Evolutionary conservation across 2,329 filamentous ascomycete genomes (phyloP).

Genomic region (Fusarium xyrophilum): DNA sequence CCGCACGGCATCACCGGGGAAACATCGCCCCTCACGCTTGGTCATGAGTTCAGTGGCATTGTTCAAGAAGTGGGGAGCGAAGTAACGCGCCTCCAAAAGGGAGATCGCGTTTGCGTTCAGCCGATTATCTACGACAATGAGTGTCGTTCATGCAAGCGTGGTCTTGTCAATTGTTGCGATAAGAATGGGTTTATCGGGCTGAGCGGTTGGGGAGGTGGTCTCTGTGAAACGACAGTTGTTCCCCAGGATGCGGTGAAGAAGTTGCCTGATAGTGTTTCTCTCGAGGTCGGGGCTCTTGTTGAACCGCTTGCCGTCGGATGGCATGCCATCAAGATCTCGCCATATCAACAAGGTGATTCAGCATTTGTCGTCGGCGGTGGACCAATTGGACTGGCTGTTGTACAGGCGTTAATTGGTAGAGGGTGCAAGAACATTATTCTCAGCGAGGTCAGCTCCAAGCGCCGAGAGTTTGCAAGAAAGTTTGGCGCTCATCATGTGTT

Average conservation of each 20-base stretch:
- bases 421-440: slow-evolving; percentile 21
- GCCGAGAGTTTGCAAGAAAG: slow-evolving; percentile 13
- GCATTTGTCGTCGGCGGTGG: slow-evolving; percentile 11
- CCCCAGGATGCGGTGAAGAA: slow-evolving; percentile 15
- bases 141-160: slow-evolving; percentile 6
- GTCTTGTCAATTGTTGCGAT: slow-evolving; percentile 6
- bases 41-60: slow-evolving; percentile 16
- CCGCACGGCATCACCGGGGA: slow-evolving; percentile 15
- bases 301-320: slow-evolving; percentile 13
- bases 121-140: slow-evolving; percentile 20
- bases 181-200: slow-evolving; percentile 2
- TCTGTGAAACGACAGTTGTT: background rate
- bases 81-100: background rate
- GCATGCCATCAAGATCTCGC: slow-evolving; percentile 12
- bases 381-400: slow-evolving; percentile 14
- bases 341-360: slow-evolving; percentile 1
- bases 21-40: slow-evolving; percentile 14
- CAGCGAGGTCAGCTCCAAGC: slow-evolving; percentile 8
- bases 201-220: slow-evolving; percentile 17
- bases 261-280: slow-evolving; percentile 4
- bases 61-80: slow-evolving; percentile 16
- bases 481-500: slow-evolving; percentile 18
- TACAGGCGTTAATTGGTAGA: background rate
- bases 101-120: slow-evolving; percentile 16
- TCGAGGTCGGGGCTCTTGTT: slow-evolving; percentile 6